phyloP scores from a whole-genome alignment of 2,329 filamentous ascomycete genomes.

The Alternaria atra region DNA sequence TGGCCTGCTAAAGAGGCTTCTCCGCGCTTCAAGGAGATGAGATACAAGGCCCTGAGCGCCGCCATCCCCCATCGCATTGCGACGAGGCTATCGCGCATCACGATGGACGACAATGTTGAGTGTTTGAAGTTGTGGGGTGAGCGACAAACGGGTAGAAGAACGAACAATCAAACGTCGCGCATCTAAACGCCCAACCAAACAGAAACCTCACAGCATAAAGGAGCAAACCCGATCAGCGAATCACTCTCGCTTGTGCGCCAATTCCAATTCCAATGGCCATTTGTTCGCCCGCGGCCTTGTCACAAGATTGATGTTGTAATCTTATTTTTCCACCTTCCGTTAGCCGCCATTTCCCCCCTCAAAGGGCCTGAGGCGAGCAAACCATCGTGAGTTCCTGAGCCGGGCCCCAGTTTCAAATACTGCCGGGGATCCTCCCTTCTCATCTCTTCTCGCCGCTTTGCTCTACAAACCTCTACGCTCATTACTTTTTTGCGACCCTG shows the following conservation, averaged over 20 bases:
- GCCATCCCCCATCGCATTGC: constrained; percentile 11
- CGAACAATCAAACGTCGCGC: constrained; percentile 6
- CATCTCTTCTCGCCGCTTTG: constrained; percentile 24
- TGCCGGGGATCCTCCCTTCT: constrained; percentile 27
- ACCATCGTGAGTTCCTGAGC: constrained; percentile 25
- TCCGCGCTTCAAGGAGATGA: constrained; percentile 37
- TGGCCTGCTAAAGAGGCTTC: constrained; percentile 32
- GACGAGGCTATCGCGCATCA: constrained; percentile 9
- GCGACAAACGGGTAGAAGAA: constrained; percentile 4
- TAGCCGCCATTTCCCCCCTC: constrained; percentile 27
- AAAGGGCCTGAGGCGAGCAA: constrained; percentile 14
- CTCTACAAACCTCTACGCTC: constrained; percentile 31
- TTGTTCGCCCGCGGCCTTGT: constrained; percentile 9
- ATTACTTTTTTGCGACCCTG: constrained; percentile 19
- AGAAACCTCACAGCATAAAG: constrained; percentile 9
- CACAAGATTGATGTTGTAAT: constrained; percentile 24
- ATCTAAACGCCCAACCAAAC: constrained; percentile 9
- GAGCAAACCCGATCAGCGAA: constrained; percentile 10
- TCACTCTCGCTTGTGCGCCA: constrained; percentile 18
- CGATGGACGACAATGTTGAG: not conserved
- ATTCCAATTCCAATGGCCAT: constrained; percentile 27
- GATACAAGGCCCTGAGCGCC: constrained; percentile 13
- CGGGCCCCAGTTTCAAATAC: constrained; percentile 38
- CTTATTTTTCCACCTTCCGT: constrained; percentile 19
- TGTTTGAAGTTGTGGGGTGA: not conserved